Evolutionary conservation across 208 protist genomes (phyloP).

Genomic region (Acanthamoeba pearcei): DNA sequence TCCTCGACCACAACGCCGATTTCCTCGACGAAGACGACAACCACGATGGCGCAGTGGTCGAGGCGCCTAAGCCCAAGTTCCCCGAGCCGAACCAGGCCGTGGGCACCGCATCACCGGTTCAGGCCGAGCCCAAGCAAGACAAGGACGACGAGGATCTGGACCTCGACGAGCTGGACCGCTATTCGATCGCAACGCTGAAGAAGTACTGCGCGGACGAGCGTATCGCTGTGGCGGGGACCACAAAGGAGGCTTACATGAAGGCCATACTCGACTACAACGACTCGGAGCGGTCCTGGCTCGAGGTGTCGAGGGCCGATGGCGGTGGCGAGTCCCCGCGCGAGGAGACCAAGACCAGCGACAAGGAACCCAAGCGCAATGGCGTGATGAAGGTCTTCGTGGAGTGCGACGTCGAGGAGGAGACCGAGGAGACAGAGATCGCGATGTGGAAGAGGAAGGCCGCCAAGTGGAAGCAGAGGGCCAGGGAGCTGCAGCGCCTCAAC

Average conservation of each 20-base stretch:
- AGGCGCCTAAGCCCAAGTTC: background rate
- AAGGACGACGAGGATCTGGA: background rate
- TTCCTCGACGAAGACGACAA: background rate
- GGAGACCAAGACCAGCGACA: background rate
- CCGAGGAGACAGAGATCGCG: background rate
- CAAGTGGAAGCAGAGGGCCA: constrained; percentile 38
- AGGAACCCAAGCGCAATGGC: background rate
- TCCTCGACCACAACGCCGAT: constrained; percentile 31
- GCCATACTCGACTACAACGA: background rate
- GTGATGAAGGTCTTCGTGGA: background rate
- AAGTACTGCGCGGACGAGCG: background rate
- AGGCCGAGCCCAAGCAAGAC: background rate
- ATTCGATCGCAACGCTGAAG: constrained; percentile 13
- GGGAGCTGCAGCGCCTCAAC: constrained; percentile 2
- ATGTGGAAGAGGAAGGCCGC: constrained; percentile 25
- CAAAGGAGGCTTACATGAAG: background rate
- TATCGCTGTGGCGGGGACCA: background rate
- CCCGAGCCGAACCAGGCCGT: background rate
- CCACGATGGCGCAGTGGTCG: background rate
- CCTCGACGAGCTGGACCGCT: background rate
- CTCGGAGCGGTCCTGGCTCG: background rate
- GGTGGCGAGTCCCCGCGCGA: background rate
- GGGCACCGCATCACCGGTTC: background rate
- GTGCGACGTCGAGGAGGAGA: background rate
- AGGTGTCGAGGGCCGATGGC: background rate